Base-by-base conservation (phyloP, 345 rosid genomes). In the Turnera subulata region DNA sequence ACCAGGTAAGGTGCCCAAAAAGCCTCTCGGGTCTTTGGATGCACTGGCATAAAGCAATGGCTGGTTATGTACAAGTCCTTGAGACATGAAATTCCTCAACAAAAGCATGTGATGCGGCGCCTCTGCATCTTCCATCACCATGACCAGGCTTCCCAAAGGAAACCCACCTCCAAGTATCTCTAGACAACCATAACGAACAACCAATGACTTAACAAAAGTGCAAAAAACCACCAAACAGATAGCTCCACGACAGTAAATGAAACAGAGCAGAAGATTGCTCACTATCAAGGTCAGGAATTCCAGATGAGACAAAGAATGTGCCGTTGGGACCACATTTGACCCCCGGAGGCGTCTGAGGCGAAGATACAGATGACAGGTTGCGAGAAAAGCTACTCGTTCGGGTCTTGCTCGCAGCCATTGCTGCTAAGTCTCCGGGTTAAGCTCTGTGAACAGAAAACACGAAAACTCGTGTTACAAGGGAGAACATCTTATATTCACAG, bases 81-180 rank as follows among this genome's bases (percentile, higher is more conserved):
- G 97, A 63, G 97, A 84, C 97, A 93, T 93, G 63, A 89, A 89
- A 73, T 85, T 93, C 74, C 97, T 82, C 69, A 89, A 58, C 54
- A 93, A 61, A 57, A 86, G 91, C 98, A 89, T 86, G 76, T 92
- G 94, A 85, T 92, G 98, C 9, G 97, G 98, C 11, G 97, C 91
- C 73, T 93, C 94, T 2, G 97, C 83, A 76, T 86, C 97, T 80
- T 93, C 96, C 99, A 93, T 89, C 65, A 93, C 84, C 87, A 93
- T 78, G 19, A 89, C 91, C 56, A 93, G 65, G 62, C 91, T 85
- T 38, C 99, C 97, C 58, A 93, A 59, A 65, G 94, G 70, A 68
- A 84, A 78, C 43, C 96, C 99, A 29, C 94, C 99, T 6, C 97
- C 97, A 11, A 89, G 55, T 50, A 89, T 85, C 74, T 70, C 99